Evolutionary conservation across 257 asterid genomes (phyloP).

Genomic region (Fraxinus pennsylvanica): DNA sequence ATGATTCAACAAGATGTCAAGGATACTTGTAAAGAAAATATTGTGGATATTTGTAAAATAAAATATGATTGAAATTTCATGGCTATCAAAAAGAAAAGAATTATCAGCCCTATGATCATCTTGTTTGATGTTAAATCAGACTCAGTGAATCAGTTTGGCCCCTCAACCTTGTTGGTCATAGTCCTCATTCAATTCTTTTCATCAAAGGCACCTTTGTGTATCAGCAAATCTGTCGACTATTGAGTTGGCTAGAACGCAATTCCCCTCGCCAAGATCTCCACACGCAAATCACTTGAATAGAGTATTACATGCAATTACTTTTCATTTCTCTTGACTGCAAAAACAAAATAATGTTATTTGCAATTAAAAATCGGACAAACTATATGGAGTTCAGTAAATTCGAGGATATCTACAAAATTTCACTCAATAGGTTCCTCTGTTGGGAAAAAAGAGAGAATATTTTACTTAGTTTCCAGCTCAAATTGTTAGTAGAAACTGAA

Average conservation of each 20-base stretch:
- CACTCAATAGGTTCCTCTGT: neutral
- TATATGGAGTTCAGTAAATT: neutral
- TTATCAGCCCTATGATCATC: conserved; percentile 5
- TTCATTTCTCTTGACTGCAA: conserved; percentile 40
- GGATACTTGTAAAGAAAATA: neutral
- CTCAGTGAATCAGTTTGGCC: neutral
- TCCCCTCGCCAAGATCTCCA: neutral
- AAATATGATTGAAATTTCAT: neutral
- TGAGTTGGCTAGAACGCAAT: neutral
- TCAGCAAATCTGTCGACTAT: neutral
- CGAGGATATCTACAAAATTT: neutral
- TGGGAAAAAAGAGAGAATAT: neutral
- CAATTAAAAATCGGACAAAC: neutral
- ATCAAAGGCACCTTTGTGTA: neutral
- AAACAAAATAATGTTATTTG: conserved; percentile 13
- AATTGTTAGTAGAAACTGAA: neutral
- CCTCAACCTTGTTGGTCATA: neutral
- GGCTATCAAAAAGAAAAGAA: neutral
- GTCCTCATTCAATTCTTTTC: conserved; percentile 7
- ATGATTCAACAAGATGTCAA: neutral
- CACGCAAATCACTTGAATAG: neutral
- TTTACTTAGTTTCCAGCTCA: neutral
- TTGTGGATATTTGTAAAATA: neutral
- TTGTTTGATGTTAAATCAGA: conserved; percentile 4
- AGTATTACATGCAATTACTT: conserved; percentile 27